phyloP scores from a whole-genome alignment of 345 rosid species.

The Eucalyptus cloeziana region DNA sequence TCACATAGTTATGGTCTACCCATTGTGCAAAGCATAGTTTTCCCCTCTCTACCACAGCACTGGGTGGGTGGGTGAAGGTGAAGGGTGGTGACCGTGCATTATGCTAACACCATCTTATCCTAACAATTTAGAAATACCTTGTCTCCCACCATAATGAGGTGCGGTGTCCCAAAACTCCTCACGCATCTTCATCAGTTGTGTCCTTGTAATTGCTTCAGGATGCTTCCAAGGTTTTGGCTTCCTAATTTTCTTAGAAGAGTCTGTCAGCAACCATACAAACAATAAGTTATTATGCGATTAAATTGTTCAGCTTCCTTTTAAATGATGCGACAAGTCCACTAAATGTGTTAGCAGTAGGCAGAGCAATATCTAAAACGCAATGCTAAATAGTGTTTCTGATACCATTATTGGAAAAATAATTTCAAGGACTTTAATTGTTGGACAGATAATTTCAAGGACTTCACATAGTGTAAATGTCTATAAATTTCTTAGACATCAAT shows the following conservation, averaged over 20 bases:
- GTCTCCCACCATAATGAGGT: constrained; percentile 72
- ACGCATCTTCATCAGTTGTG: constrained; percentile 52
- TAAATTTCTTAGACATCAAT: neutral
- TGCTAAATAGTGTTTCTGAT: neutral
- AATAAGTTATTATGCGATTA: neutral
- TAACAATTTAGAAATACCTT: constrained; percentile 20
- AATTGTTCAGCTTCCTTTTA: neutral
- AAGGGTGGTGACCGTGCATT: neutral
- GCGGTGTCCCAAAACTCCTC: constrained; percentile 85
- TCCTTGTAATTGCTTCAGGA: constrained; percentile 44
- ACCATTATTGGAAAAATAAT: neutral
- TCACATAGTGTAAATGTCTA: neutral
- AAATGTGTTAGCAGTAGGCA: neutral
- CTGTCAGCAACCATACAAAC: neutral
- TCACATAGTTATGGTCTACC: neutral
- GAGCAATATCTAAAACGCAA: neutral
- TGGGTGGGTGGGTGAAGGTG: neutral
- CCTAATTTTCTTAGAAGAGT: constrained; percentile 5
- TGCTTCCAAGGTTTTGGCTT: constrained; percentile 75
- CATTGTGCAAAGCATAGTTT: neutral
- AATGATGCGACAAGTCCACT: neutral
- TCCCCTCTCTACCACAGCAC: neutral
- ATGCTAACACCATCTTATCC: neutral
- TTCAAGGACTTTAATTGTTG: neutral
- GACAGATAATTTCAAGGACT: neutral